Evolutionary conservation across 495 filamentous ascomycete species (phyloP).

Genomic region (Choiromyces venosus): DNA sequence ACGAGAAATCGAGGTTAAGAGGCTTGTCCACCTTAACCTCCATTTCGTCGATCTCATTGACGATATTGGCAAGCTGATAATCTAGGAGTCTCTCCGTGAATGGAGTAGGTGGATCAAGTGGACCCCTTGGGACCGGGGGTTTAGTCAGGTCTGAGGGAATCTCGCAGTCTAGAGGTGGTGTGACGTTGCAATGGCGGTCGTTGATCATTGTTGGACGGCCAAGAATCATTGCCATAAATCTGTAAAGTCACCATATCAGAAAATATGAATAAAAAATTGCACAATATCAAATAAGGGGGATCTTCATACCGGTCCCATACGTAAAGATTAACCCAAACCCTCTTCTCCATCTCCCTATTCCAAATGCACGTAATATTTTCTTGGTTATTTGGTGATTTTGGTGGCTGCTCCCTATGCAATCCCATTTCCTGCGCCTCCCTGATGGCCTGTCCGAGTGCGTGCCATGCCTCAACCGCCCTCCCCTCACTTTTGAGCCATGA

Average conservation of each 20-base stretch:
- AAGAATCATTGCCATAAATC: constrained; percentile 52
- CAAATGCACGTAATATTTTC: constrained; percentile 48
- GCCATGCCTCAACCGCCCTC: constrained; percentile 50
- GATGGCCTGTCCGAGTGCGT: constrained; percentile 54
- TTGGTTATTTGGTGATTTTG: constrained; percentile 3
- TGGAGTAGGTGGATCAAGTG: constrained; percentile 43
- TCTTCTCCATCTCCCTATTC: constrained; percentile 51
- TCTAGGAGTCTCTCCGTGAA: constrained; percentile 42
- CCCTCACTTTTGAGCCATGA: constrained; percentile 45
- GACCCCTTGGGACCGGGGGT: constrained; percentile 41
- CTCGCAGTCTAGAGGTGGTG: constrained; percentile 44
- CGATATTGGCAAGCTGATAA: constrained; percentile 37
- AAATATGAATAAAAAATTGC: not conserved
- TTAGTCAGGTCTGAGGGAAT: constrained; percentile 43
- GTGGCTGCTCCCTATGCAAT: constrained; percentile 49
- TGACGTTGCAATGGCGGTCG: constrained; percentile 44
- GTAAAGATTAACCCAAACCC: constrained; percentile 54
- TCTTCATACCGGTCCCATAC: constrained; percentile 53
- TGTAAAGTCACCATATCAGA: constrained; percentile 16
- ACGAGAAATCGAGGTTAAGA: constrained; percentile 46
- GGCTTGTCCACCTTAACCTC: constrained; percentile 33
- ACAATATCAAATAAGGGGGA: constrained; percentile 6
- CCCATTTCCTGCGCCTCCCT: constrained; percentile 61
- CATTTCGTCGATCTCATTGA: constrained; percentile 41
- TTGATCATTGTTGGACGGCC: constrained; percentile 56